phyloP scores from a whole-genome alignment of 176 grass and related monocot genomes.

The Hordeum marinum region DNA sequence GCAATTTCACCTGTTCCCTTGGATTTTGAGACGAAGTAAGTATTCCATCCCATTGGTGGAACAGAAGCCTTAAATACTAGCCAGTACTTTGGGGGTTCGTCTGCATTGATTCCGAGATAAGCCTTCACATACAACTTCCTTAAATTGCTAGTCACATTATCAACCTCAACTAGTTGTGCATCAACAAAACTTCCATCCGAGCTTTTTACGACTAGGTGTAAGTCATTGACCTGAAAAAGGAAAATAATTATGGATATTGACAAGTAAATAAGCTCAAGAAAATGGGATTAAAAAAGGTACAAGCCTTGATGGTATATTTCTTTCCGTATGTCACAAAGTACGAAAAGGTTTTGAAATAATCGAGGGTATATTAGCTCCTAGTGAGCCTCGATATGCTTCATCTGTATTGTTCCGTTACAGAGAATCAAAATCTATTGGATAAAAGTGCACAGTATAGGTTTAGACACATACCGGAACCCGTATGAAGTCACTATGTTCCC shows the following conservation, averaged over 20 bases:
- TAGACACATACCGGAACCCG: conserved; percentile 59
- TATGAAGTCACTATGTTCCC: conserved; percentile 63
- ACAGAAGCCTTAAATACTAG: conserved; percentile 74
- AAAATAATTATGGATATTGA: not conserved
- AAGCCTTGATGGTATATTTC: not conserved
- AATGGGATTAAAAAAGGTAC: not conserved
- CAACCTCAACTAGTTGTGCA: conserved; percentile 74
- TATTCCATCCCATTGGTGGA: conserved; percentile 88
- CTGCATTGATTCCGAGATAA: conserved; percentile 67
- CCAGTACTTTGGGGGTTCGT: conserved; percentile 72
- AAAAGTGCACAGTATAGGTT: not conserved
- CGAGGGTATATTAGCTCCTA: not conserved
- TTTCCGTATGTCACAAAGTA: not conserved
- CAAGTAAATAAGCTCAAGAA: not conserved
- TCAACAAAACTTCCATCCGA: conserved; percentile 60
- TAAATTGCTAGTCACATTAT: conserved; percentile 57
- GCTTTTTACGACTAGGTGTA: conserved; percentile 53
- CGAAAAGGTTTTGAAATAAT: not conserved
- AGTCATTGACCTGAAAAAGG: conserved; percentile 66
- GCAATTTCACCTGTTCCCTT: conserved; percentile 45
- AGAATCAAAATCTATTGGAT: not conserved
- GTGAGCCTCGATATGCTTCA: not conserved
- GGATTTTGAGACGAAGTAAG: conserved; percentile 62
- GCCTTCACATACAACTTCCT: conserved; percentile 81
- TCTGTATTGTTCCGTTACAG: not conserved